Percentiles rank a stretch among this genome's conserved stretches.
Conservation (phyloP, 139 green algal species). For the Chlamydomonas incerta region DNA sequence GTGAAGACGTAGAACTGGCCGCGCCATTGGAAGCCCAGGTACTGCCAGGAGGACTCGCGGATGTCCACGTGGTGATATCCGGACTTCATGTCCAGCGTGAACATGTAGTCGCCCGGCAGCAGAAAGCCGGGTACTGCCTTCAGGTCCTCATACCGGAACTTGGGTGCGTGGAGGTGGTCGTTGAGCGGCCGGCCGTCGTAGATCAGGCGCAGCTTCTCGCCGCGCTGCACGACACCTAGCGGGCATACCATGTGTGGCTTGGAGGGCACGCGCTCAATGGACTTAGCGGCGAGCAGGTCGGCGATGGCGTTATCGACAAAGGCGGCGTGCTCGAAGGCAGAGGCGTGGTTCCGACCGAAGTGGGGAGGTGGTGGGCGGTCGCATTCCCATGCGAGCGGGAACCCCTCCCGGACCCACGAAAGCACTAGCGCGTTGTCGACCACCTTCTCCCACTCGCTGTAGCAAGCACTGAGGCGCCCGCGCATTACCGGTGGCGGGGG, state of each 20-base stretch:
- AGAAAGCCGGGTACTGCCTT: no score
- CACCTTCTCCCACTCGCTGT: background rate
- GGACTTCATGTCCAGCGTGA: constrained; percentile 11
- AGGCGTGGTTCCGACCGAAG: background rate
- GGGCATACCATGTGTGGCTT: no score
- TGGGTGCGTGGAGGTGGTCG: background rate
- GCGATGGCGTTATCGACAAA: background rate
- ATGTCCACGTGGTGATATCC: constrained; percentile 33
- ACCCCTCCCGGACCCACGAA: background rate
- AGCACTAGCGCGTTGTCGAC: background rate
- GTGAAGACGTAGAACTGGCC: constrained; percentile 24
- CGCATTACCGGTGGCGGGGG: no score
- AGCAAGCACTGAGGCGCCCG: no score
- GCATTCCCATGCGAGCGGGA: no score
- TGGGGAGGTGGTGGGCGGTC: background rate
- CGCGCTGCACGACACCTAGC: no score
- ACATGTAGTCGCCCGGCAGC: no score
- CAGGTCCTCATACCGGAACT: constrained; percentile 11
- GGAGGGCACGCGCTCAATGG: no score
- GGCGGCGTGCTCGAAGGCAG: background rate
- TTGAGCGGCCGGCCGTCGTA: constrained; percentile 10
- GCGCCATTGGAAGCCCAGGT: constrained; percentile 10
- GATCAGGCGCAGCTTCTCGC: background rate
- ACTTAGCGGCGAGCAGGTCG: no score
- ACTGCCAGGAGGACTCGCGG: background rate